phyloP scores from a whole-genome alignment of 106 monocot genomes.

The Gastrodia elata region DNA sequence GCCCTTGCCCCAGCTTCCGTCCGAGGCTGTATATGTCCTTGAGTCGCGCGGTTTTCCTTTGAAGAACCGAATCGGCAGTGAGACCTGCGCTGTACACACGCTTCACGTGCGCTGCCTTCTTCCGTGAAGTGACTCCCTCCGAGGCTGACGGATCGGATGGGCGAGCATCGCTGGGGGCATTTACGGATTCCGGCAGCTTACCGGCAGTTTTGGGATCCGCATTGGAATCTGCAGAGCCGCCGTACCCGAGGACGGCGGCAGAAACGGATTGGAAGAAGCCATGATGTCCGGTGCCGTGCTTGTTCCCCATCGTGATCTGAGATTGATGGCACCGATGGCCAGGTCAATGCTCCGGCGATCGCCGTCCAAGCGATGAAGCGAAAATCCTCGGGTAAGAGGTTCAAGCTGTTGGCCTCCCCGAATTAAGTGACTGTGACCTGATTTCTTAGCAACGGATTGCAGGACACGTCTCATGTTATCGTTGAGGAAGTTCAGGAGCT shows the following conservation, averaged over 20 bases:
- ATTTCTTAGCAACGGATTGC: no score
- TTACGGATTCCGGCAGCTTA: not conserved
- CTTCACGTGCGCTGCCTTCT: constrained; percentile 11
- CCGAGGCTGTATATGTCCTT: constrained; percentile 21
- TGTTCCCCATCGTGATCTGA: constrained; percentile 2
- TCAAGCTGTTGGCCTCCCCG: no score
- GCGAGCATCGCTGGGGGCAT: not conserved
- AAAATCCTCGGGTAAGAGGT: no score
- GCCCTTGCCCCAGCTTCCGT: constrained; percentile 25
- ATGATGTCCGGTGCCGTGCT: not conserved
- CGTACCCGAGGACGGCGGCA: constrained; percentile 1
- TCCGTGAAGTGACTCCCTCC: not conserved
- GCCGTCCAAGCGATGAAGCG: not conserved
- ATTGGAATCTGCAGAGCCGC: not conserved
- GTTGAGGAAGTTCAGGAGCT: no score
- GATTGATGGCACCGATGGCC: not conserved
- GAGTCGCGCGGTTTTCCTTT: constrained; percentile 15
- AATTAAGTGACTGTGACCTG: no score
- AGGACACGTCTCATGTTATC: no score
- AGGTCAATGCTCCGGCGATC: not conserved
- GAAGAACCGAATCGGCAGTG: constrained; percentile 13
- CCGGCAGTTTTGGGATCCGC: not conserved
- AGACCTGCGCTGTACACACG: constrained; percentile 12
- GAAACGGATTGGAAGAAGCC: constrained; percentile 6
- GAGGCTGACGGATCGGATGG: not conserved